Percentiles rank a stretch among this genome's conserved stretches.
Conservation (phyloP, 1,284 basidiomycete genomes). For the Heterobasidion occidentale region DNA sequence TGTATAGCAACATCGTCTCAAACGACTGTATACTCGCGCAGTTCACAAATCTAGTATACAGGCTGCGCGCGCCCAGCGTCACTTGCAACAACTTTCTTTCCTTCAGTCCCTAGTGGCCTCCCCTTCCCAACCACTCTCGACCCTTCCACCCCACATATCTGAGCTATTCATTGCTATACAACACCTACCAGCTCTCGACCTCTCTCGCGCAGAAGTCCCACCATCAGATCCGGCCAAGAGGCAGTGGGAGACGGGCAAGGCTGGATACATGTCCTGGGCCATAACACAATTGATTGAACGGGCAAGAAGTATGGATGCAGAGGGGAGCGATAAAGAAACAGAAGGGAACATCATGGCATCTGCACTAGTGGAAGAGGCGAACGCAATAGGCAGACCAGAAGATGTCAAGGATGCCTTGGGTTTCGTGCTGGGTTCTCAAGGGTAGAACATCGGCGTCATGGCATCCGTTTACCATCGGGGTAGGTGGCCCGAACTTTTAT, state of each 20-base stretch:
- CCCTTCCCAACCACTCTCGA: constrained; percentile 11
- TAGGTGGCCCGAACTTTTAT: no score
- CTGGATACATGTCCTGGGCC: constrained; percentile 66
- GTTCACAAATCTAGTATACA: constrained; percentile 36
- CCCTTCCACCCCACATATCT: constrained; percentile 17
- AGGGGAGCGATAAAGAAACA: constrained; percentile 12
- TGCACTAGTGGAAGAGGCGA: constrained; percentile 16
- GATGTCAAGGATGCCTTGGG: constrained; percentile 20
- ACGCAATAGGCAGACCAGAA: constrained; percentile 15
- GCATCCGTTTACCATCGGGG: no score
- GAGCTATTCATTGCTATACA: constrained; percentile 38
- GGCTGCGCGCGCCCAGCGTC: constrained; percentile 33
- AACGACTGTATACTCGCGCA: constrained; percentile 41
- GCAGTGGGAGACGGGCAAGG: constrained; percentile 60
- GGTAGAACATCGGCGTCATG: no score
- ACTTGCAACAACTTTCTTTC: constrained; percentile 35
- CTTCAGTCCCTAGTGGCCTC: constrained; percentile 21
- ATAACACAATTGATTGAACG: constrained; percentile 43
- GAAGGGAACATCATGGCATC: constrained; percentile 16
- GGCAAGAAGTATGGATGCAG: constrained; percentile 27
- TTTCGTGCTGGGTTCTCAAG: background rate
- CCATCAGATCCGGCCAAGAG: constrained; percentile 54
- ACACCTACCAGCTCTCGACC: constrained; percentile 43
- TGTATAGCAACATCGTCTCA: constrained; percentile 55
- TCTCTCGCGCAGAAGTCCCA: constrained; percentile 30